Conservation (phyloP, 2,329 filamentous ascomycete species). For the Macrophomina pseudophaseolina region DNA sequence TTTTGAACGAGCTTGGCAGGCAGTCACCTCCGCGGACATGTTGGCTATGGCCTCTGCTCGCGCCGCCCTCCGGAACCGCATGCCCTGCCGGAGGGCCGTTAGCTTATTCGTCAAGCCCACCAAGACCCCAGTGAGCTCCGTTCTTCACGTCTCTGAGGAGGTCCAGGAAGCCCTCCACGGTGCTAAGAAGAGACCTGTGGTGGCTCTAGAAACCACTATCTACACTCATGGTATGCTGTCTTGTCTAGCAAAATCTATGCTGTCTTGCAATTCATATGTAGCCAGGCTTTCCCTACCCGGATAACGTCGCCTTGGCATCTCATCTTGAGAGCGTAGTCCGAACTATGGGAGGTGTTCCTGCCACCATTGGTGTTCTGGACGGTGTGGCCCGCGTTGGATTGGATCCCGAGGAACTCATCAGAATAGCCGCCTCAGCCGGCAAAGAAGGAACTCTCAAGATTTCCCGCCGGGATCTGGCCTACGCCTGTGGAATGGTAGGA, state of each 20-base stretch:
- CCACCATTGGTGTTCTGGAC: constrained; percentile 86
- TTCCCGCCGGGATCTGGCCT: constrained; percentile 84
- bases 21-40: not conserved
- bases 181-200: constrained; percentile 71
- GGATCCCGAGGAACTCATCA: constrained; percentile 70
- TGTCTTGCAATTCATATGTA: not conserved
- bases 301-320: constrained; percentile 76
- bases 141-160: constrained; percentile 78
- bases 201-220: constrained; percentile 93
- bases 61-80: not conserved
- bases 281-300: constrained; percentile 71
- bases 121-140: constrained; percentile 51
- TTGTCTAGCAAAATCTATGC: not conserved
- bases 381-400: constrained; percentile 84
- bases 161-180: constrained; percentile 76
- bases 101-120: constrained; percentile 26
- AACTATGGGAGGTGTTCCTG: constrained; percentile 76
- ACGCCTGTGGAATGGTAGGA: constrained; percentile 74
- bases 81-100: constrained; percentile 15
- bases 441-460: constrained; percentile 76
- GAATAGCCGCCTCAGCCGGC: constrained; percentile 69
- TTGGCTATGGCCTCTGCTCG: constrained; percentile 25
- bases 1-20: not conserved
- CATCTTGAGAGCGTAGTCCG: constrained; percentile 83
- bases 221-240: constrained; percentile 79